A percentile compares a stretch with the other conserved stretches of the same genome.
phyloP scores from a whole-genome alignment of 768 basidiomycete genomes.

The Kwoniella sp. region DNA sequence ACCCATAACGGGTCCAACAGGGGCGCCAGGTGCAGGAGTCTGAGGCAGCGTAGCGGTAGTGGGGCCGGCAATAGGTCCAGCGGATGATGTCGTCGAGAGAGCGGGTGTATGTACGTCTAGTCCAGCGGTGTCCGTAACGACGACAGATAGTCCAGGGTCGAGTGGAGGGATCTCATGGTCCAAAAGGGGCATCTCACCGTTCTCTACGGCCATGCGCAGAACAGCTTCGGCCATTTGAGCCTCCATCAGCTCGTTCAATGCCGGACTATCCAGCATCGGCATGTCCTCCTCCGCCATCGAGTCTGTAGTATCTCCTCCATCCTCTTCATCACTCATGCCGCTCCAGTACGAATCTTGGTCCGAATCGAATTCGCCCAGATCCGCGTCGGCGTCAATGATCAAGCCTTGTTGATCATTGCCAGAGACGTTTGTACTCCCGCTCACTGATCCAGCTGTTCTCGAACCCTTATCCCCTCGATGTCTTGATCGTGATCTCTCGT shows the following conservation, averaged over 20 bases:
- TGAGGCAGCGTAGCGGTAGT: constrained; percentile 14
- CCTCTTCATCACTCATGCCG: constrained; percentile 40
- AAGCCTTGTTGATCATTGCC: constrained; percentile 36
- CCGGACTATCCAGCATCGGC: constrained; percentile 48
- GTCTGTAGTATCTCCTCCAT: constrained; percentile 51
- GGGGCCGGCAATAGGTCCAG: constrained; percentile 14
- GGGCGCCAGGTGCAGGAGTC: constrained; percentile 6
- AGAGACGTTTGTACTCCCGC: constrained; percentile 32
- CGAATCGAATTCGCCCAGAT: constrained; percentile 30
- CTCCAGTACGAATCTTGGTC: constrained; percentile 33
- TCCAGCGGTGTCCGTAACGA: constrained; percentile 39
- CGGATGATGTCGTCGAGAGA: constrained; percentile 24
- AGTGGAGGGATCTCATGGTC: constrained; percentile 7
- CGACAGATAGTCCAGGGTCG: constrained; percentile 28
- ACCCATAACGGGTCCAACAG: constrained; percentile 44
- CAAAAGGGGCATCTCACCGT: constrained; percentile 3
- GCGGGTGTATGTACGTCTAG: constrained; percentile 23
- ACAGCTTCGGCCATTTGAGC: constrained; percentile 27
- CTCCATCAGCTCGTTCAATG: constrained; percentile 43
- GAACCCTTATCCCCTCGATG: constrained; percentile 38
- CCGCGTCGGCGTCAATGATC: constrained; percentile 46
- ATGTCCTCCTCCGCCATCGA: constrained; percentile 54
- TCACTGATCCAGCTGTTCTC: constrained; percentile 38
- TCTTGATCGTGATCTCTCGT: constrained; percentile 34
- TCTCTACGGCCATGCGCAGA: constrained; percentile 21